Percentiles rank a stretch among this genome's conserved stretches.
phyloP scores from a whole-genome alignment of 129 eudicot genomes.

The Pittosporum tobira region DNA sequence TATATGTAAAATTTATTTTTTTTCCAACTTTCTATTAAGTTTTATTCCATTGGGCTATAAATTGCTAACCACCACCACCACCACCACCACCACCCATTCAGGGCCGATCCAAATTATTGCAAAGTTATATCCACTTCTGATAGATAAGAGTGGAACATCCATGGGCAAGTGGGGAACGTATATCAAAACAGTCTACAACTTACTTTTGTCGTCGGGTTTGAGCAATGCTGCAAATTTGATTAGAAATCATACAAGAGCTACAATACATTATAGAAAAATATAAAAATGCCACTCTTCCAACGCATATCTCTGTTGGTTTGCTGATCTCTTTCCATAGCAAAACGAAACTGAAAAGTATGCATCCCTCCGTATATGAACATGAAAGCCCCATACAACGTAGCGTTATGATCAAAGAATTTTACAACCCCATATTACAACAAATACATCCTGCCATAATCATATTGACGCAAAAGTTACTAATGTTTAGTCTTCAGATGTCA shows the following conservation, averaged over 20 bases:
- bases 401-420: neutral
- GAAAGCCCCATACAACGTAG: neutral
- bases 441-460: neutral
- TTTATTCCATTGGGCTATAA: no score
- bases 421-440: constrained; percentile 11
- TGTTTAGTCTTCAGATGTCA: constrained; percentile 1
- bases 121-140: neutral
- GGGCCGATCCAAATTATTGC: neutral
- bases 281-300: no score
- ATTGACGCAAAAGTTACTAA: neutral
- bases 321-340: neutral
- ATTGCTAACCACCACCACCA: no score
- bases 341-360: neutral
- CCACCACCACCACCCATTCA: no score
- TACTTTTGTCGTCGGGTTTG: neutral
- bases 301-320: no score
- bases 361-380: constrained; percentile 3
- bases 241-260: neutral
- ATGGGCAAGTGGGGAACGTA: no score
- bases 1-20: no score
- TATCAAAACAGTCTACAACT: neutral
- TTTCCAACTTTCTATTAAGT: no score
- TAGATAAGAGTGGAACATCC: neutral
- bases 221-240: constrained; percentile 7
- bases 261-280: neutral